These are phyloP conservation scores for Crithidia fasciculata DNA, from an alignment of 208 protist species.

Conservation along the genomic window DNA sequence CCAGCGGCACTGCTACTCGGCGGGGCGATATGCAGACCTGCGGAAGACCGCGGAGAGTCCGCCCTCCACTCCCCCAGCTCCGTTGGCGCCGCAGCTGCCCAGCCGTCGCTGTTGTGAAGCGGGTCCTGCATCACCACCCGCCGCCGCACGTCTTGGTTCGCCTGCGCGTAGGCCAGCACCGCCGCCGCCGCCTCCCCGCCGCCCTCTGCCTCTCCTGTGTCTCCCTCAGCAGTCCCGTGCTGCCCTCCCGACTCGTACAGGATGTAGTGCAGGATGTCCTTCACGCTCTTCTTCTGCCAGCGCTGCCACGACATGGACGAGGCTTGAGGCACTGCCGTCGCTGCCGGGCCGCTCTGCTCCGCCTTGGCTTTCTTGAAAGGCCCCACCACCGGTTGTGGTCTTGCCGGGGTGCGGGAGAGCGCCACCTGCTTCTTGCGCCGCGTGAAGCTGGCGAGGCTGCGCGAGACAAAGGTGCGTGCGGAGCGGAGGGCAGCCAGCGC, in stretches of 20 bases:
- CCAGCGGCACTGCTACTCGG: not conserved
- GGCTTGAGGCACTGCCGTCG: not conserved
- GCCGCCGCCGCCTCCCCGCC: not conserved
- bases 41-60: no score
- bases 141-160: constrained; percentile 38
- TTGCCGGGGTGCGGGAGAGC: constrained; percentile 27
- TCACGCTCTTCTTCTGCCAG: constrained; percentile 25
- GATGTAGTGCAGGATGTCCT: constrained; percentile 38
- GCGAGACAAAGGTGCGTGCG: constrained; percentile 67
- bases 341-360: not conserved
- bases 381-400: not conserved
- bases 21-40: no score
- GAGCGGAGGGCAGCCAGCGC: constrained; percentile 51
- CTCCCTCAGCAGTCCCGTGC: not conserved
- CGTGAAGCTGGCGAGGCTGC: constrained; percentile 62
- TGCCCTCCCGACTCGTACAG: constrained; percentile 27
- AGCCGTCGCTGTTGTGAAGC: not conserved
- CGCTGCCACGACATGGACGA: not conserved
- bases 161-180: constrained; percentile 23
- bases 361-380: not conserved
- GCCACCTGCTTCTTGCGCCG: constrained; percentile 40
- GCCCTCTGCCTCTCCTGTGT: not conserved
- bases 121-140: constrained; percentile 13
- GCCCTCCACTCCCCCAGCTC: no score
- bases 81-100: no score